Evolutionary conservation across 2,329 filamentous ascomycete species (phyloP).

Genomic region (Aureobasidium sp.): DNA sequence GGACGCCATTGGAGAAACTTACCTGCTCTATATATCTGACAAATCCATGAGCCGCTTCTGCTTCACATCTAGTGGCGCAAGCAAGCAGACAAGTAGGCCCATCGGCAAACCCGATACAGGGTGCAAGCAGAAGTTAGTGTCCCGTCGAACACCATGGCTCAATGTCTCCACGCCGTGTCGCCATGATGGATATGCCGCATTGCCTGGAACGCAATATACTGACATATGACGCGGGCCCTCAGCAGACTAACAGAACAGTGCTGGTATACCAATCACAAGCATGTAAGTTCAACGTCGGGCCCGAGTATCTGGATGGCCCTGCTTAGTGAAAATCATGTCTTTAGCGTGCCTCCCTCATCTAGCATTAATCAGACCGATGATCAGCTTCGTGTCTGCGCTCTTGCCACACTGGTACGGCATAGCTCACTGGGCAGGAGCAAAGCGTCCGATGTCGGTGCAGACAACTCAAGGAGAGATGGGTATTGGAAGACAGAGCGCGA

Average conservation of each 20-base stretch:
- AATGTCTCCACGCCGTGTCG: background rate
- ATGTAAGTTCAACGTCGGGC: background rate
- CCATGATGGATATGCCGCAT: background rate
- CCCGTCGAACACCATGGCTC: background rate
- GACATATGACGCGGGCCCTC: background rate
- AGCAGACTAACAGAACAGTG: background rate
- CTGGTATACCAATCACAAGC: background rate
- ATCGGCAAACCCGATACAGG: no score
- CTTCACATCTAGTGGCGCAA: no score
- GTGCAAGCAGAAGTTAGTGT: no score
- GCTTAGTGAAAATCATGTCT: background rate
- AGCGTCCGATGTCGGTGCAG: no score
- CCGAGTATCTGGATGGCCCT: background rate
- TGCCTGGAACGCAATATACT: background rate
- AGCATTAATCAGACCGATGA: background rate
- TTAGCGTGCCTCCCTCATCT: background rate
- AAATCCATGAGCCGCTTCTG: no score
- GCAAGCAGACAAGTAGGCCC: no score
- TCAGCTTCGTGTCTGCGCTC: background rate
- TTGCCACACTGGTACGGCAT: no score
- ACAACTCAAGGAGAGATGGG: no score
- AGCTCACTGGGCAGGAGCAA: no score
- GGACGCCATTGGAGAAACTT: no score
- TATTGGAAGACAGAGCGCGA: no score
- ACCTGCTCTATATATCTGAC: no score